These are phyloP conservation scores for Oryza meridionalis DNA, from an alignment of 176 grass and related monocot genomes.

Conservation along the genomic window DNA sequence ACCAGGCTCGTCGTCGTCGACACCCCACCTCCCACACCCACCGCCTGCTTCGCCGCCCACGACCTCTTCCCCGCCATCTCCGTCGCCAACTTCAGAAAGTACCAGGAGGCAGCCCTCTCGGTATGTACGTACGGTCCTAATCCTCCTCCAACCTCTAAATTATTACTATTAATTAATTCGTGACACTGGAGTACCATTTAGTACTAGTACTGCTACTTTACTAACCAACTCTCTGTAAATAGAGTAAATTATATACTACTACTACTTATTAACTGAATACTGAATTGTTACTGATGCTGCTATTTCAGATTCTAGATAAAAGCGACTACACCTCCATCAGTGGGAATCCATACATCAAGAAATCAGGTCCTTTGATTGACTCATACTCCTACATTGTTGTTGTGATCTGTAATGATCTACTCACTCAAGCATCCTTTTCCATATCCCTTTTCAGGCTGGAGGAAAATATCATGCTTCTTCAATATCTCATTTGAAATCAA, in stretches of 20 bases:
- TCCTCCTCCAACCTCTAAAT: no score
- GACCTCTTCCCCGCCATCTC: conserved; percentile 69
- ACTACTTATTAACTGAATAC: no score
- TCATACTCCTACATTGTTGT: neutral
- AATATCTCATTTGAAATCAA: conserved; percentile 91
- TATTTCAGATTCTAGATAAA: conserved; percentile 78
- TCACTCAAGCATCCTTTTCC: conserved; percentile 10
- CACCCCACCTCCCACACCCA: neutral
- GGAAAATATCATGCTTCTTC: conserved; percentile 94
- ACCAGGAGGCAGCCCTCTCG: conserved; percentile 71
- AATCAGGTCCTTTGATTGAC: conserved; percentile 59
- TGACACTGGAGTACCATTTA: neutral
- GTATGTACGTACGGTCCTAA: conserved; percentile 34
- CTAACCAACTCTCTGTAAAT: no score
- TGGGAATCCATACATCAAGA: conserved; percentile 89
- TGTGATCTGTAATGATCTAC: neutral
- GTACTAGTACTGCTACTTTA: no score
- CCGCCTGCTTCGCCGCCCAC: neutral
- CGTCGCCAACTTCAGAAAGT: conserved; percentile 74
- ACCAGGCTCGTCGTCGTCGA: conserved; percentile 18
- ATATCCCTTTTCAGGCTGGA: conserved; percentile 66
- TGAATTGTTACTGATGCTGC: neutral
- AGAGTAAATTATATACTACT: no score
- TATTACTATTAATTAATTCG: no score
- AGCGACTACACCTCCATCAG: conserved; percentile 65